These are phyloP conservation scores for Penicillium malachiteum DNA, from an alignment of 495 filamentous ascomycete genomes.

Conservation along the genomic window DNA sequence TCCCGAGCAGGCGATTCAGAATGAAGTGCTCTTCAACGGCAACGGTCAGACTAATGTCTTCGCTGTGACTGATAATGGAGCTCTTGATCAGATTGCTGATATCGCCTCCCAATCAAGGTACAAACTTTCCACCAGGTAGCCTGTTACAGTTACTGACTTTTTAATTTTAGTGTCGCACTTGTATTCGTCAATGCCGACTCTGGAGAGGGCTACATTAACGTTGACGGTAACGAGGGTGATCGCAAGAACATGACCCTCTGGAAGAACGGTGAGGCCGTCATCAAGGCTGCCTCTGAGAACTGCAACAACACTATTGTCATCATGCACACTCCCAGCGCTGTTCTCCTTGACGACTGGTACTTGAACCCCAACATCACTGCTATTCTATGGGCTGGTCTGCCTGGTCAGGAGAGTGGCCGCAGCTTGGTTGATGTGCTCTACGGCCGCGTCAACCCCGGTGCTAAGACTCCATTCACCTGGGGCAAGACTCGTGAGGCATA, in stretches of 20 bases:
- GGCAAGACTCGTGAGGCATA: conserved; percentile 71
- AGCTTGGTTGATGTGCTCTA: conserved; percentile 90
- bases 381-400: conserved; percentile 90
- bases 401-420: conserved; percentile 90
- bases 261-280: conserved; percentile 74
- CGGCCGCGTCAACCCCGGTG: conserved; percentile 81
- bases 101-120: conserved; percentile 59
- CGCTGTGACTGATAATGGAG: conserved; percentile 75
- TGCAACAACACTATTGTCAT: conserved; percentile 94
- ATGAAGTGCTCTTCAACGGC: conserved; percentile 52
- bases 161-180: conserved; percentile 56
- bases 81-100: conserved; percentile 54
- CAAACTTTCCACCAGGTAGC: not conserved
- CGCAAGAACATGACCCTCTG: conserved; percentile 92
- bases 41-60: conserved; percentile 58
- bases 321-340: conserved; percentile 81
- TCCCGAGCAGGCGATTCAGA: conserved; percentile 81
- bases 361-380: conserved; percentile 89
- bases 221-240: conserved; percentile 86
- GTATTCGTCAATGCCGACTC: conserved; percentile 88
- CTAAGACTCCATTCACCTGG: conserved; percentile 86
- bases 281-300: conserved; percentile 69
- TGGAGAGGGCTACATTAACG: conserved; percentile 81
- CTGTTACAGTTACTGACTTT: not conserved
- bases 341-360: conserved; percentile 74